A percentile compares a stretch with the other conserved stretches of the same genome.
Conservation (phyloP, 352 stramenopile genomes). For the Phytophthora pinifolia region DNA sequence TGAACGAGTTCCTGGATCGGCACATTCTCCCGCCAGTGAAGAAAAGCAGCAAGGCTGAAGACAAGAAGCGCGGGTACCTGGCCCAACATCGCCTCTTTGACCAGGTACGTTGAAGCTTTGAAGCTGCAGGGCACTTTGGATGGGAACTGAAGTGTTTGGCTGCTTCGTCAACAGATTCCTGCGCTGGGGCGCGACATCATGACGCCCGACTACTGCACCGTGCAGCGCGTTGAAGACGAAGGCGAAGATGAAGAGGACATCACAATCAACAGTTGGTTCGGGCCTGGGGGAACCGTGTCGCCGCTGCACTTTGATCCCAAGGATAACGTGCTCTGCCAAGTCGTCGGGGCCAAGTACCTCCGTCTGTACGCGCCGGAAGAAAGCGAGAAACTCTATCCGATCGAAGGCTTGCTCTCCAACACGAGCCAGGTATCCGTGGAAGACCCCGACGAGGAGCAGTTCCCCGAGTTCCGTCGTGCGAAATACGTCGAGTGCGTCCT, state of each 20-base stretch:
- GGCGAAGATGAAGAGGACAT: constrained; percentile 65
- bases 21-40: constrained; percentile 37
- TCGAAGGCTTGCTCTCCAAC: constrained; percentile 85
- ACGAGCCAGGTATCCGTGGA: constrained; percentile 80
- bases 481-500: constrained; percentile 76
- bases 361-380: constrained; percentile 73
- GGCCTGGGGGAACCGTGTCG: constrained; percentile 75
- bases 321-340: constrained; percentile 90
- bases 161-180: constrained; percentile 60
- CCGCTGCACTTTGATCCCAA: constrained; percentile 89
- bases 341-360: constrained; percentile 84
- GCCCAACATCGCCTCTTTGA: constrained; percentile 91
- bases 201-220: constrained; percentile 86
- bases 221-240: constrained; percentile 50
- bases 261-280: constrained; percentile 88
- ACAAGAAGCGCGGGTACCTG: constrained; percentile 62
- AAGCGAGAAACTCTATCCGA: constrained; percentile 75
- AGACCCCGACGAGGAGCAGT: constrained; percentile 42
- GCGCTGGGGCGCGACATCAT: constrained; percentile 76
- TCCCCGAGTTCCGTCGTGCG: constrained; percentile 51
- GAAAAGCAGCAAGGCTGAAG: constrained; percentile 1
- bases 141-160: constrained; percentile 14
- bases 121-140: constrained; percentile 1
- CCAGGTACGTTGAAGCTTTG: constrained; percentile 45
- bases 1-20: constrained; percentile 78